phyloP scores from a whole-genome alignment of 768 basidiomycete genomes.

The Serendipita sp. region DNA sequence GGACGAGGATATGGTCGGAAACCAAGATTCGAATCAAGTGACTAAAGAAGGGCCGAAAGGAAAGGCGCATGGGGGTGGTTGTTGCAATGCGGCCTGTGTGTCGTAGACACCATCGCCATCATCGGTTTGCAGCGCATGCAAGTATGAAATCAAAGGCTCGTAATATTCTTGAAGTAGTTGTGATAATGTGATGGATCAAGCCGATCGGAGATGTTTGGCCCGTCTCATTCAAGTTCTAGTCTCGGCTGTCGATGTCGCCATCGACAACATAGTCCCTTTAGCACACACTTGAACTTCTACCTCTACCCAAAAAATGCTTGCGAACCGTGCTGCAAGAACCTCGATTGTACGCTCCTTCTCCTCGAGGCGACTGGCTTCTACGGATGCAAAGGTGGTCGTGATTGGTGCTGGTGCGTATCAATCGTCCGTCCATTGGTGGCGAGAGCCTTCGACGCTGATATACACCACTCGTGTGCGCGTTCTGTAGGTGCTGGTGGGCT shows the following conservation, averaged over 20 bases:
- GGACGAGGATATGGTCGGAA: background rate
- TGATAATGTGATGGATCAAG: too few species aligned
- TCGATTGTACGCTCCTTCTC: background rate
- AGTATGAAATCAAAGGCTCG: too few species aligned
- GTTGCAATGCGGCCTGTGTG: too few species aligned
- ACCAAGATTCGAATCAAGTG: conserved; percentile 12
- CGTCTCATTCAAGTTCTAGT: background rate
- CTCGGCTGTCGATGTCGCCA: conserved; percentile 5
- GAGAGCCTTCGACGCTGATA: background rate
- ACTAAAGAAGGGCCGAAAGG: background rate
- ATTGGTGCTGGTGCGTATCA: conserved; percentile 62
- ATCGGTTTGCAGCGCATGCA: too few species aligned
- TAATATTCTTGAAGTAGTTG: too few species aligned
- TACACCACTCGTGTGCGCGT: conserved; percentile 9
- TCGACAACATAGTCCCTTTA: background rate
- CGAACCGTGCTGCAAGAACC: background rate
- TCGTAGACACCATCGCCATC: too few species aligned
- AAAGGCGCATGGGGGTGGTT: conserved; percentile 12
- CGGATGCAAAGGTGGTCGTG: conserved; percentile 50
- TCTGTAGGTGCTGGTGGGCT: conserved; percentile 62
- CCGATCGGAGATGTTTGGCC: too few species aligned
- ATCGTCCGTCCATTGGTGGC: background rate
- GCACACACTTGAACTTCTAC: background rate
- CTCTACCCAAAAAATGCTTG: background rate
- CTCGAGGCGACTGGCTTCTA: conserved; percentile 8